Base-by-base conservation (phyloP, 2,329 filamentous ascomycete genomes). In the Aspergillus versicolor region DNA sequence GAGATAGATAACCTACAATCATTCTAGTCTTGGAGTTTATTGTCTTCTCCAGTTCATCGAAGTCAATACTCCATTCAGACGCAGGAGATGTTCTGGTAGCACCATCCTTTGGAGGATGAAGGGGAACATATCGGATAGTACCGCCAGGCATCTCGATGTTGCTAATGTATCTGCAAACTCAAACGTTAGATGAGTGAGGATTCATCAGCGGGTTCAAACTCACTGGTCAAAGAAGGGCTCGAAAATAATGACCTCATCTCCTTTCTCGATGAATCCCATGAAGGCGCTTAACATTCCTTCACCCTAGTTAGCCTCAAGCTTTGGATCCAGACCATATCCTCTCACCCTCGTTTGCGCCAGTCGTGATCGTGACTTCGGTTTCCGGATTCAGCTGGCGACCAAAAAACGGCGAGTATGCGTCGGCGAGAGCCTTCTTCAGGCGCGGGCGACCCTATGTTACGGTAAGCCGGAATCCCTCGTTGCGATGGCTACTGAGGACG, bases 131-230 rank as follows among this genome's bases (percentile, higher is more conserved):
- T 65, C 93, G 88, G 62, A 97, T 91, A 72, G 88, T 95, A 64
- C 94, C 94, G 51, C 94, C 94, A 1, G 94, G 88, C 92, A 99
- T 97, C 75, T 97, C 90, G 63, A 99, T 97, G 77, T 99, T 99
- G 80, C 88, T 92, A 65, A 99, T 96, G 74, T 97, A 96, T 66
- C 83, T 86, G 11, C 27, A 38, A 17, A 30, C 9, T 30, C 27
- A 30, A 7, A 37, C 12, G 37, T 52, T 8, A 53, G 46, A 37
- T 17, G 8, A 12, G 3, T 2, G 19, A 8, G 27, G 9, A 38
- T 19, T 3, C 19, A 4, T 5, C 7, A 15, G 8, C 15, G 38
- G 43, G 6, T 17, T n/a, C 7, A 17, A 48, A 68, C 81, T 71
- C 73, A 90, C 87, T 99, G 94, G 76, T 99, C 94, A 73, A 97